Evolutionary conservation across 768 basidiomycete species (phyloP), one percentile per base, ranked within the genome.

Genomic region (Terana coerulea): DNA sequence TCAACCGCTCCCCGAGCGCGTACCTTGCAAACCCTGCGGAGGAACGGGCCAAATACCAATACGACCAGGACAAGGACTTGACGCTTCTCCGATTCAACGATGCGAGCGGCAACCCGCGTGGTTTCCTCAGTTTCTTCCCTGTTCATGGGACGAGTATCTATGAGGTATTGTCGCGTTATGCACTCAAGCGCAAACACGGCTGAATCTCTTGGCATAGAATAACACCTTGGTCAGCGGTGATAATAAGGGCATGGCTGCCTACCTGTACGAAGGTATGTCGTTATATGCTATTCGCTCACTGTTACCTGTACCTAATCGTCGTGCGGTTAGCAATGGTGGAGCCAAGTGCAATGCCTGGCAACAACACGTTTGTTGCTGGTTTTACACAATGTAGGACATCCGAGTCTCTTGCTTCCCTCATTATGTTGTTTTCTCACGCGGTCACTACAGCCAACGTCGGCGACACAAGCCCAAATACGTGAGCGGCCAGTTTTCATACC

Each of bases 231-330:
- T 91, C 26, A 89, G 86, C 64, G 68, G 76, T 3, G 89, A 91
- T 66, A 91, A 91, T 71, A 91, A 91, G 64, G 89, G 89, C 34
- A 89, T 91, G 86, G 87, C 88, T 3, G 87, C 87, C 7, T 84
- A 79, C 64, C 63, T 90, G 15, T 91, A 88, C 54, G 89, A 91
- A 74, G 69, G 84, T 85, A 52, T 44, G 75, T 50, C 19, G 3
- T 9, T 8, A 2, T 14, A 7, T 33, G n/a, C 1, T 44, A 25
- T 31, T 12, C 33, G 15, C 8, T 25, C 21, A 45, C 35, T 41
- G n/a, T 11, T n/a, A 25, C 30, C 37, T 34, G 46, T 47, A 47
- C 36, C 21, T 24, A 37, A 35, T 31, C 44, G 52, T 28, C 31
- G 41, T 58, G 33, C 29, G 19, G 25, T 3, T 53, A 88, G 84